A percentile compares a stretch with the other conserved stretches of the same genome.
These are phyloP conservation scores for Pelagomonas calceolata DNA, from an alignment of 108 stramenopile genomes.

Conservation along the genomic window DNA sequence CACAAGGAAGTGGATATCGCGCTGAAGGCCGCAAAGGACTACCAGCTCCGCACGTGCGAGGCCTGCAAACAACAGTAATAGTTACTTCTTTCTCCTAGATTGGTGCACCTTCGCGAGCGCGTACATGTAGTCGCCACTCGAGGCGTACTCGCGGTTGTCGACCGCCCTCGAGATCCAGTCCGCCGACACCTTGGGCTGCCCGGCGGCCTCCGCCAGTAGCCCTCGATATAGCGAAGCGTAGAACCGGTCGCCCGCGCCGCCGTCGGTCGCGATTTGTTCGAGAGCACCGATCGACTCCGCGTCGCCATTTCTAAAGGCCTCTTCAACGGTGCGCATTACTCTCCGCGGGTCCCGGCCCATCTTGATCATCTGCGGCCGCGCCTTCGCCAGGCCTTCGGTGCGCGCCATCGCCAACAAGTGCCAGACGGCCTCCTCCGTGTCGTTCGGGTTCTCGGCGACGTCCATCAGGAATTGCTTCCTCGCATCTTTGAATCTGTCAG, in stretches of 20 bases:
- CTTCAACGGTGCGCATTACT: background rate
- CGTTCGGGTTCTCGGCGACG: background rate
- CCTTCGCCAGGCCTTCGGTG: background rate
- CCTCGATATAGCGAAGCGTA: background rate
- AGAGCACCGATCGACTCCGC: background rate
- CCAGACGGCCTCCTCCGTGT: conserved; percentile 4
- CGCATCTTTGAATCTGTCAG: background rate
- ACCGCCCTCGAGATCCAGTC: background rate
- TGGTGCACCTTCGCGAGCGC: background rate
- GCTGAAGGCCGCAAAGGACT: background rate
- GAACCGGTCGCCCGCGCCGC: conserved; percentile 1
- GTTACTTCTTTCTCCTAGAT: too few species aligned
- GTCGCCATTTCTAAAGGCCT: background rate
- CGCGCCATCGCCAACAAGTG: background rate
- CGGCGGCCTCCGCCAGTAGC: background rate
- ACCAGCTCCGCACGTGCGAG: background rate
- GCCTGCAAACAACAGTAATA: background rate
- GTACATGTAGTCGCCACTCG: background rate
- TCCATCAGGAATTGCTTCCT: background rate
- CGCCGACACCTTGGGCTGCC: background rate
- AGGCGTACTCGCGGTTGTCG: background rate
- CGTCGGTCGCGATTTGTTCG: background rate
- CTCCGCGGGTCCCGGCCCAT: background rate
- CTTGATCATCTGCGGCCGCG: background rate
- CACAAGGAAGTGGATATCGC: background rate